A percentile compares a stretch with the other conserved stretches of the same genome.
These are phyloP conservation scores for Diaporthe sp. DNA, from an alignment of 2,329 filamentous ascomycete genomes.

Conservation along the genomic window DNA sequence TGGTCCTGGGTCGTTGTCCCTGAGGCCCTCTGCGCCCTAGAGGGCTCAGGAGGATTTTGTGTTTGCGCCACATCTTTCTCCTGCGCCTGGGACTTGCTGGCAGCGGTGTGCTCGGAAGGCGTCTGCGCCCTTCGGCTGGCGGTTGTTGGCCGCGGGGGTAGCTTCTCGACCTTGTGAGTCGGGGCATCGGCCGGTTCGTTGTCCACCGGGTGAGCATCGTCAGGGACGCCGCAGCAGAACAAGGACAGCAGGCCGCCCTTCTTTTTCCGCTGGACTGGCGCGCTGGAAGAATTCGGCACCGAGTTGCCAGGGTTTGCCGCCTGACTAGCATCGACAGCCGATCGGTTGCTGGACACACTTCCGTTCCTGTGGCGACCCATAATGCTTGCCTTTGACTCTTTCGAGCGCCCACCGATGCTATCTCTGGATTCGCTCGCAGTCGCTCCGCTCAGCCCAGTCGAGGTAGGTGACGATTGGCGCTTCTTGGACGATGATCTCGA, in stretches of 20 bases:
- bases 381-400: constrained; percentile 76
- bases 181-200: constrained; percentile 67
- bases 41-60: constrained; percentile 52
- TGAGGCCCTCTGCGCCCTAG: constrained; percentile 61
- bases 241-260: constrained; percentile 70
- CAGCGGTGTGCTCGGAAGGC: constrained; percentile 63
- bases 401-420: constrained; percentile 75
- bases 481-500: constrained; percentile 74
- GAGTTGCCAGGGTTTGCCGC: constrained; percentile 64
- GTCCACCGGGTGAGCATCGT: constrained; percentile 68
- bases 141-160: constrained; percentile 68
- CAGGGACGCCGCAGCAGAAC: constrained; percentile 77
- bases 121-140: constrained; percentile 68
- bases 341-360: constrained; percentile 76
- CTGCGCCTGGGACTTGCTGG: constrained; percentile 57
- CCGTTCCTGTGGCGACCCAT: constrained; percentile 74
- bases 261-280: constrained; percentile 65
- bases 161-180: constrained; percentile 69
- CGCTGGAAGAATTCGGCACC: constrained; percentile 66
- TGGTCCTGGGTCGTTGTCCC: constrained; percentile 64
- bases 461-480: constrained; percentile 71
- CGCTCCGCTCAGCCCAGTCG: constrained; percentile 72
- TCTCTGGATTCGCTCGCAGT: constrained; percentile 72
- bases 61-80: constrained; percentile 64
- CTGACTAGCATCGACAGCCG: constrained; percentile 67